These are phyloP conservation scores for Magnusiomyces sp. DNA, from an alignment of 1,139 yeast genomes.

Conservation along the genomic window DNA sequence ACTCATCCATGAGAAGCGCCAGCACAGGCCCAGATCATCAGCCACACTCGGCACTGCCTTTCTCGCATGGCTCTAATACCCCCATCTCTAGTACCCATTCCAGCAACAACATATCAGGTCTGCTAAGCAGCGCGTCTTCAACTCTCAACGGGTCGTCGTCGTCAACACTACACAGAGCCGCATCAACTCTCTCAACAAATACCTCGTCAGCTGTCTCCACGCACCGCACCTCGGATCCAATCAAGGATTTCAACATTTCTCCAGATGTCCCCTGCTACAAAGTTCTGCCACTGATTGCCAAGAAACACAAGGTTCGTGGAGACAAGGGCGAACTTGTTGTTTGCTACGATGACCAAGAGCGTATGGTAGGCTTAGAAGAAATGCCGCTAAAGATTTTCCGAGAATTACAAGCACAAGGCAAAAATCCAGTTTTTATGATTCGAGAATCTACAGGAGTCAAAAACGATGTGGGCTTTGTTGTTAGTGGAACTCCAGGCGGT, in stretches of 20 bases:
- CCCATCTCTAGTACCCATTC: too few species aligned
- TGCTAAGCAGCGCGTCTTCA: too few species aligned
- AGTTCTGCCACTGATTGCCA: conserved; percentile 83
- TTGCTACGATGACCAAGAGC: conserved; percentile 84
- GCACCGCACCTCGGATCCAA: conserved; percentile 1
- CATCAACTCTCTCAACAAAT: neutral
- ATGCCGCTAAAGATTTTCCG: conserved; percentile 85
- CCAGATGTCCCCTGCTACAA: conserved; percentile 82
- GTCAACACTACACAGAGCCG: too few species aligned
- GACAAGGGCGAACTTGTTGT: conserved; percentile 82
- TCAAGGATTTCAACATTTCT: conserved; percentile 13
- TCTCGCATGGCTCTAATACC: too few species aligned
- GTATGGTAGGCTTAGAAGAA: conserved; percentile 76
- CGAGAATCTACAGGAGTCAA: conserved; percentile 57
- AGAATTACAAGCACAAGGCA: conserved; percentile 77
- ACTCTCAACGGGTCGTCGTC: too few species aligned
- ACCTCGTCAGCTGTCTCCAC: neutral
- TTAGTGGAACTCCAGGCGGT: conserved; percentile 32
- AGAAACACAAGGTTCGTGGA: conserved; percentile 68
- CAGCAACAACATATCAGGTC: neutral
- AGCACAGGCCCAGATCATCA: too few species aligned
- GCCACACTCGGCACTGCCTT: too few species aligned
- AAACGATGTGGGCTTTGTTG: conserved; percentile 24
- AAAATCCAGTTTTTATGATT: conserved; percentile 89
- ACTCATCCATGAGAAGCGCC: neutral